Evolutionary conservation across 2,329 filamentous ascomycete species (phyloP).

Genomic region (Orbilia javanica): DNA sequence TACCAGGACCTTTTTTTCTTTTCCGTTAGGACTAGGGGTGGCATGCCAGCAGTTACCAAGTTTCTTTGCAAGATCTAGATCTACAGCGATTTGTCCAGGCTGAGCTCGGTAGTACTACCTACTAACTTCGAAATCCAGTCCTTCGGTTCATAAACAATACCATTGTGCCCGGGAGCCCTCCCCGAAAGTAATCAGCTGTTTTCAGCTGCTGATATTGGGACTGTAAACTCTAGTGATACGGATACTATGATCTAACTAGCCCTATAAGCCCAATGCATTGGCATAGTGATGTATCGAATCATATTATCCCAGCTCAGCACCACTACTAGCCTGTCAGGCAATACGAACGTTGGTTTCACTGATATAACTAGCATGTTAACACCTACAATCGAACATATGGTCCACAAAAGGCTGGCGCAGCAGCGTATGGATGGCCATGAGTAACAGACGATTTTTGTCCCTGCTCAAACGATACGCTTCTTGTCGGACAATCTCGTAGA

Average conservation of each 20-base stretch:
- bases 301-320: constrained; percentile 1
- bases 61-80: constrained; percentile 28
- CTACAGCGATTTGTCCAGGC: constrained; percentile 14
- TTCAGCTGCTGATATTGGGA: background rate
- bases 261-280: background rate
- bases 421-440: background rate
- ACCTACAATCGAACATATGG: background rate
- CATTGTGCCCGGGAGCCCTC: background rate
- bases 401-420: background rate
- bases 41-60: constrained; percentile 33
- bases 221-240: background rate
- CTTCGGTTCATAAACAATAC: background rate
- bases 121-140: constrained; percentile 16
- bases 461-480: constrained; percentile 33
- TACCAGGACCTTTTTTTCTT: background rate
- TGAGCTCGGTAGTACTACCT: constrained; percentile 38
- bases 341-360: no score
- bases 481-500: constrained; percentile 37
- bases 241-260: background rate
- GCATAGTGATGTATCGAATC: background rate
- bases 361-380: background rate
- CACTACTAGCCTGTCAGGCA: no score
- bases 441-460: constrained; percentile 5
- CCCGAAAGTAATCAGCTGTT: background rate
- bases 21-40: constrained; percentile 6